Evolutionary conservation across 2,329 filamentous ascomycete species (phyloP).

Genomic region (Pseudocercospora musae): DNA sequence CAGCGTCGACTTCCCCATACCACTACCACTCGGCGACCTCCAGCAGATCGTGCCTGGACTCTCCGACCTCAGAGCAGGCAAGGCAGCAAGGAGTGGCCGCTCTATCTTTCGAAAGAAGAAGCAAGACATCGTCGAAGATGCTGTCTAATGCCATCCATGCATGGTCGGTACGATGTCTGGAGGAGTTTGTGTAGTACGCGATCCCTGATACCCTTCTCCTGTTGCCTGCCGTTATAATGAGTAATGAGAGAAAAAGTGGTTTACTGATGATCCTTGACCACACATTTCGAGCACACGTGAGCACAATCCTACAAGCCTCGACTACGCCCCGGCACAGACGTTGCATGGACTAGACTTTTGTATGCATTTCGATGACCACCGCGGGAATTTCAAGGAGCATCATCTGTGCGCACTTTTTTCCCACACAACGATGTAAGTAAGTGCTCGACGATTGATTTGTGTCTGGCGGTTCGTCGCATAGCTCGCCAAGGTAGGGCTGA

Average conservation of each 20-base stretch:
- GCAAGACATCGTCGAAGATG: slow-evolving; percentile 4
- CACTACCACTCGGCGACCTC: slow-evolving; percentile 21
- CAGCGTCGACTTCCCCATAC: slow-evolving; percentile 22
- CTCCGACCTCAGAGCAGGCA: slow-evolving; percentile 9
- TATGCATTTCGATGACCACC: too few relatives aligned
- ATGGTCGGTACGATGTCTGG: not conserved
- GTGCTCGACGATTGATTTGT: too few relatives aligned
- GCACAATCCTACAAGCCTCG: not conserved
- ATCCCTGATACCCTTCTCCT: not conserved
- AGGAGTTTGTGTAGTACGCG: too few relatives aligned
- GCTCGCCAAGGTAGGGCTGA: too few relatives aligned
- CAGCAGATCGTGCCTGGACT: slow-evolving; percentile 16
- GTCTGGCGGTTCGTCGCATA: too few relatives aligned
- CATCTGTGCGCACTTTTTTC: too few relatives aligned
- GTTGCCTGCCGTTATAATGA: not conserved
- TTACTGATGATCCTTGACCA: not conserved
- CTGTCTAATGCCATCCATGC: slow-evolving; percentile 2
- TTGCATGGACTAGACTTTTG: too few relatives aligned
- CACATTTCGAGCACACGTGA: not conserved
- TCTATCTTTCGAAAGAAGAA: slow-evolving; percentile 9
- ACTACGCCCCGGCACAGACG: not conserved
- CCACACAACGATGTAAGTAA: too few relatives aligned
- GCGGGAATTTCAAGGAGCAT: not conserved
- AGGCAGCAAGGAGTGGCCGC: not conserved
- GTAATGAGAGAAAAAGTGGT: not conserved